Base-by-base conservation (phyloP, 2,329 filamentous ascomycete species). In the Apiospora hydei region DNA sequence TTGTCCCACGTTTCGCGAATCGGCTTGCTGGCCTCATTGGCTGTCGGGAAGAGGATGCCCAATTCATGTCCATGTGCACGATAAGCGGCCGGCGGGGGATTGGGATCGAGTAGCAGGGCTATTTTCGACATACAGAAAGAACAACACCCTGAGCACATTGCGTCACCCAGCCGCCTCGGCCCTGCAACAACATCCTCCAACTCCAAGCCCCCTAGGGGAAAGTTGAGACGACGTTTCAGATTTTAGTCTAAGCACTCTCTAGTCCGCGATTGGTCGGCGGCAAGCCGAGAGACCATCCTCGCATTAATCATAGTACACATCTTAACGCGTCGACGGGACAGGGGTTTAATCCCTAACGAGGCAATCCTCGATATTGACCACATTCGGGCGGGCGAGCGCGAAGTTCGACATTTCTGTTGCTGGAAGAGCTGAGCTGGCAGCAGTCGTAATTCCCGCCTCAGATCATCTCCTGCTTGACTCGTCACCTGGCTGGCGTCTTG, bases 211-310 rank as follows among this genome's bases (percentile, higher is more conserved):
- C 46, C 30, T 38, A 38, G 13, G 8, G 57, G 57, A 41, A 64
- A 64, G 57, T 64, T 41, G 44, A 69, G 67, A 69, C 67, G 67
- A 69, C 47, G 67, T 69, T 69, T 69, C 67, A 49, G 44, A 69
- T 69, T 69, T 34, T 49, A 34, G 44, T 69, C 44, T 69, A 38
- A 49, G 44, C 44, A 21, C 16, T 47, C n/a, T 44, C 34, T 34
- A 49, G 24, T 30, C 14, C 67, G 26, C 26, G 21, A 49, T 69
- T 69, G 67, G 67, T 69, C 30, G 67, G 26, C 44, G n/a, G n/a
- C 34, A 64, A 64, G 57, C 57, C 57, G 57, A 34, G 26, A 38
- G 6, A 26, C 41, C n/a, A 49, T 69, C 67, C 44, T 69, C 67
- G 67, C 67, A 49, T 69, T 69, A 38, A 69, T 69, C 67, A 49